phyloP scores from a whole-genome alignment of 2,329 filamentous ascomycete species.

The Diaporthe amygdali region DNA sequence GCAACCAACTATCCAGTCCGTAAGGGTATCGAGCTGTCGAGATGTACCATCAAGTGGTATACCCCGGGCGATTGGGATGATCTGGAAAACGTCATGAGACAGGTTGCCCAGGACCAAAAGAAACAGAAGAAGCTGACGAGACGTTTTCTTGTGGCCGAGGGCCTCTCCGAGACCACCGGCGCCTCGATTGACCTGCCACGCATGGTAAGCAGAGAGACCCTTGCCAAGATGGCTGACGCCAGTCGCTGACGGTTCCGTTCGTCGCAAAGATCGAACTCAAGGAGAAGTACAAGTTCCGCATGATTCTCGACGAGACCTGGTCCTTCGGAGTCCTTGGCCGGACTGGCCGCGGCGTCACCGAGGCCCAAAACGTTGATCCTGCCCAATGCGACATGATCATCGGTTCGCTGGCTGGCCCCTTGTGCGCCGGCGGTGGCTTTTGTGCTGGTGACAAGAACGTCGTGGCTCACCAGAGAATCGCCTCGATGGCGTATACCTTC shows the following conservation, averaged over 20 bases:
- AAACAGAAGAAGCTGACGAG: conserved; percentile 85
- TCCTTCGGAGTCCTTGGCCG: conserved; percentile 94
- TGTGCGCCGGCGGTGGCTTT: conserved; percentile 94
- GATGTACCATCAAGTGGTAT: conserved; percentile 92
- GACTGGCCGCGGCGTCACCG: conserved; percentile 89
- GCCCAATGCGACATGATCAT: conserved; percentile 96
- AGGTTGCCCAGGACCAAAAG: conserved; percentile 85
- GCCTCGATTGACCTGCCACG: conserved; percentile 85
- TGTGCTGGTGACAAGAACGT: conserved; percentile 92
- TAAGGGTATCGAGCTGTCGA: conserved; percentile 90
- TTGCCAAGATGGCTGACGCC: background rate
- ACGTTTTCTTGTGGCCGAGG: conserved; percentile 95
- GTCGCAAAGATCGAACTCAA: conserved; percentile 79
- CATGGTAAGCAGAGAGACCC: conserved; percentile 62
- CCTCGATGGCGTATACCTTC: conserved; percentile 90
- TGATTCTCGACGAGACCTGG: conserved; percentile 97
- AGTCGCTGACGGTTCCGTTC: background rate
- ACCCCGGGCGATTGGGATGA: conserved; percentile 97
- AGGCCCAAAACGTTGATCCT: conserved; percentile 95
- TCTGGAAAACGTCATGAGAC: conserved; percentile 82
- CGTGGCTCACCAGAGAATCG: conserved; percentile 94
- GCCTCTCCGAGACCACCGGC: conserved; percentile 87
- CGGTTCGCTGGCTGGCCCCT: conserved; percentile 85
- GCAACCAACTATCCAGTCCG: conserved; percentile 93
- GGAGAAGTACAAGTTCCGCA: conserved; percentile 94